Evolutionary conservation across 2,329 filamentous ascomycete genomes (phyloP).

Genomic region (Aureobasidium vineae): DNA sequence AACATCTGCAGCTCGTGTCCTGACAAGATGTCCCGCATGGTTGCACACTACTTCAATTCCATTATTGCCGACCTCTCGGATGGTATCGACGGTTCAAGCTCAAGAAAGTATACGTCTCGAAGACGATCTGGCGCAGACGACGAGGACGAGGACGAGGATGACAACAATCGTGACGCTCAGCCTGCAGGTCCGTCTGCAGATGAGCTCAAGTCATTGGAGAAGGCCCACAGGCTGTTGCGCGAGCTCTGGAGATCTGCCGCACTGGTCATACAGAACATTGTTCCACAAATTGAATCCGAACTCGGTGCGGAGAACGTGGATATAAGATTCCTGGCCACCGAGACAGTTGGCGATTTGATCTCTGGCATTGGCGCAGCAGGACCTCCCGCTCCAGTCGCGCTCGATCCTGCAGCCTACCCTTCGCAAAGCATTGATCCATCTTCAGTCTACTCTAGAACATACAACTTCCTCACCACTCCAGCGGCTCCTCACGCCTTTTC

Average conservation of each 20-base stretch:
- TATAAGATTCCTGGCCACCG: constrained; percentile 81
- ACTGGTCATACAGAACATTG: constrained; percentile 83
- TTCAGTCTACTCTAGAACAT: constrained; percentile 45
- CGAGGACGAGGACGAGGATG: constrained; percentile 45
- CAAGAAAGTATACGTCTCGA: constrained; percentile 58
- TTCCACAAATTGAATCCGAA: constrained; percentile 91
- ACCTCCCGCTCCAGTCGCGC: constrained; percentile 65
- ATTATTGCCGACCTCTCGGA: constrained; percentile 82
- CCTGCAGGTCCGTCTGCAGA: constrained; percentile 69
- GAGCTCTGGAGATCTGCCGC: constrained; percentile 94
- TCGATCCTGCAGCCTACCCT: constrained; percentile 86
- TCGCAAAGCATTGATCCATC: constrained; percentile 54
- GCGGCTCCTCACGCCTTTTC: constrained; percentile 87
- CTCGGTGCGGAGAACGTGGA: constrained; percentile 85
- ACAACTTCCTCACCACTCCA: constrained; percentile 72
- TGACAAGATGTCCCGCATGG: constrained; percentile 91
- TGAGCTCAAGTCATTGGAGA: constrained; percentile 81
- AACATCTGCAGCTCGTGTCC: constrained; percentile 84
- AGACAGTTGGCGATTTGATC: constrained; percentile 93
- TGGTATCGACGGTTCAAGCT: constrained; percentile 32
- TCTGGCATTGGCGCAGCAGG: constrained; percentile 91
- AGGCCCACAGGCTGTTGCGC: constrained; percentile 83
- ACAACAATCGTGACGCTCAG: constrained; percentile 44
- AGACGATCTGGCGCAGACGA: constrained; percentile 42
- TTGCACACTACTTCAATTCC: constrained; percentile 95